A percentile compares a stretch with the other conserved stretches of the same genome.
phyloP scores from a whole-genome alignment of 768 basidiomycete species.

The Boletus vermiculosoides region DNA sequence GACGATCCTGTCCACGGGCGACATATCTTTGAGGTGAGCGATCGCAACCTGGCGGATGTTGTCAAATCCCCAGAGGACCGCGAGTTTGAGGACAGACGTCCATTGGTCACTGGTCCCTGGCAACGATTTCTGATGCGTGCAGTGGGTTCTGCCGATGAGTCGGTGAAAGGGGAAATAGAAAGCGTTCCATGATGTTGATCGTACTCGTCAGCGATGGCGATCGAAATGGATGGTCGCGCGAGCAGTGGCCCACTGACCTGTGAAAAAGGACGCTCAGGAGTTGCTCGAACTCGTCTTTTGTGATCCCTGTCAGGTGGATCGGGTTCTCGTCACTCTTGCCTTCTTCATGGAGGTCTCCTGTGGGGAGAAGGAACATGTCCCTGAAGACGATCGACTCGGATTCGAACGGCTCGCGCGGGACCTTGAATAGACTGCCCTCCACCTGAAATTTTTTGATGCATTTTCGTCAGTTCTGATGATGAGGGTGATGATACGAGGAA shows the following conservation, averaged over 20 bases:
- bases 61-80: constrained; percentile 38
- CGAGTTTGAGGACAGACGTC: constrained; percentile 37
- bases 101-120: constrained; percentile 25
- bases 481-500: neutral
- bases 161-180: neutral
- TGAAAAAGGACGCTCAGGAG: constrained; percentile 16
- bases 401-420: constrained; percentile 18
- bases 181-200: neutral
- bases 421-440: constrained; percentile 20
- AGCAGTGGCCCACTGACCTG: constrained; percentile 6
- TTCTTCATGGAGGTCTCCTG: constrained; percentile 1
- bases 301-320: constrained; percentile 12
- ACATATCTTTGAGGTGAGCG: constrained; percentile 7
- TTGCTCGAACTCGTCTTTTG: constrained; percentile 17
- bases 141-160: neutral
- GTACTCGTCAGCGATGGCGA: neutral
- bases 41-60: constrained; percentile 31
- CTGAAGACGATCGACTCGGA: constrained; percentile 18
- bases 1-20: constrained; percentile 34
- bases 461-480: neutral
- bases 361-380: constrained; percentile 22
- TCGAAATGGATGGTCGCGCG: neutral
- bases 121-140: neutral
- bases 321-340: constrained; percentile 17
- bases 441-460: constrained; percentile 10